Conservation (phyloP, 768 basidiomycete genomes). For the Lyophyllum shimeji region DNA sequence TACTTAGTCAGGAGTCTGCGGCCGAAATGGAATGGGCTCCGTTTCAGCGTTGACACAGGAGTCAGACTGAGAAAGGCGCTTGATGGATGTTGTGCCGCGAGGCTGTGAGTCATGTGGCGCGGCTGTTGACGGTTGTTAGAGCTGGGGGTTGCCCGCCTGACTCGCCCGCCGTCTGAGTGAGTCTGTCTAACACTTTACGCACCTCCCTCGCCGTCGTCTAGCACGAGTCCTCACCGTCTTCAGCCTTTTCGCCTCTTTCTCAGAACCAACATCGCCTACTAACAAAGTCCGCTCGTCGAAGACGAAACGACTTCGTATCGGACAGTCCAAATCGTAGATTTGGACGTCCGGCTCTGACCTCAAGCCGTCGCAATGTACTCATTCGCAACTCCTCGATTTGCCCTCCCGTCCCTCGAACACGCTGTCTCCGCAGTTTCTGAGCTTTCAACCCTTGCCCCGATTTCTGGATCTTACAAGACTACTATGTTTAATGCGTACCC, state of each 20-base stretch:
- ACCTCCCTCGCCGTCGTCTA: background rate
- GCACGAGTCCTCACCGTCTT: background rate
- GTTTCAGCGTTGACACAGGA: slow-evolving; percentile 2
- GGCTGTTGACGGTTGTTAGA: slow-evolving; percentile 19
- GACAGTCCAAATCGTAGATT: slow-evolving; percentile 44
- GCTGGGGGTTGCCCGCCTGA: slow-evolving; percentile 18
- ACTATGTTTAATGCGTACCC: slow-evolving; percentile 31
- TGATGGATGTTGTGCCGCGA: slow-evolving; percentile 1
- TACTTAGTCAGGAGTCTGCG: background rate
- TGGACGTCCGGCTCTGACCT: slow-evolving; percentile 34
- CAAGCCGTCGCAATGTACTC: slow-evolving; percentile 43
- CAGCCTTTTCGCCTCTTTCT: background rate
- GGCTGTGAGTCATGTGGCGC: slow-evolving; percentile 26
- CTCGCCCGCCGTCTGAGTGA: slow-evolving; percentile 20
- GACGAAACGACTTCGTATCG: slow-evolving; percentile 38
- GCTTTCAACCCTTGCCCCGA: slow-evolving; percentile 10
- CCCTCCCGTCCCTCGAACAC: slow-evolving; percentile 24
- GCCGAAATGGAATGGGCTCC: background rate
- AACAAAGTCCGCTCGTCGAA: slow-evolving; percentile 22
- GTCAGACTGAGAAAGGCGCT: slow-evolving; percentile 5
- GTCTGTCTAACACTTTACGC: background rate
- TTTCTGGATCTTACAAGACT: slow-evolving; percentile 19
- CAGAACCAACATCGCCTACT: slow-evolving; percentile 10
- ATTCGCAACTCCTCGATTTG: slow-evolving; percentile 16
- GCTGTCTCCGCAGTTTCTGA: slow-evolving; percentile 17